These are phyloP conservation scores for Myriosclerotinia duriaeana DNA, from an alignment of 2,329 filamentous ascomycete species.

Conservation along the genomic window DNA sequence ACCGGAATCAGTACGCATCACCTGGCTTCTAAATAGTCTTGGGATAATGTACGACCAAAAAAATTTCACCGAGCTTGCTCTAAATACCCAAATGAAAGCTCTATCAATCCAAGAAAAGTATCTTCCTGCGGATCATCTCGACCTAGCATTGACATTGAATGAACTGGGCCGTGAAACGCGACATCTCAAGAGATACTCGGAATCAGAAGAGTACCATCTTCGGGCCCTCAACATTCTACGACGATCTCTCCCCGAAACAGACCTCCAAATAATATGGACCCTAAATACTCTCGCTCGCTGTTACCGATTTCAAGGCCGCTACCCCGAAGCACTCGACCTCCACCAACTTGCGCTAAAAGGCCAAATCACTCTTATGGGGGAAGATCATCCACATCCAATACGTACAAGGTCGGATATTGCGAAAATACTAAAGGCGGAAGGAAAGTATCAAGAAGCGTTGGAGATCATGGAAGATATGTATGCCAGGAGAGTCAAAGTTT, in stretches of 20 bases:
- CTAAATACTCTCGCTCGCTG: constrained; percentile 18
- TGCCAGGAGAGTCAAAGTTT: background rate
- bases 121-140: constrained; percentile 14
- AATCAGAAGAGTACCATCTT: constrained; percentile 20
- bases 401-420: constrained; percentile 14
- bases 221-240: constrained; percentile 12
- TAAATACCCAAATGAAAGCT: constrained; percentile 14
- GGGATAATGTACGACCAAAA: constrained; percentile 24
- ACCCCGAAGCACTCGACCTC: constrained; percentile 7
- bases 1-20: background rate
- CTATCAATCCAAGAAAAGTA: constrained; percentile 8
- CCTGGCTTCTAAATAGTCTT: constrained; percentile 20
- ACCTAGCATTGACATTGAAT: constrained; percentile 17
- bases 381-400: constrained; percentile 15
- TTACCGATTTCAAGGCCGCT: constrained; percentile 11
- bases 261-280: constrained; percentile 17
- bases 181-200: constrained; percentile 10
- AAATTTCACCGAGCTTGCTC: background rate
- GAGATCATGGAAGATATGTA: constrained; percentile 16
- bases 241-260: constrained; percentile 13
- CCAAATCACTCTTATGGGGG: constrained; percentile 10
- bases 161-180: constrained; percentile 20
- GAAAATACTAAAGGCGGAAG: constrained; percentile 5
- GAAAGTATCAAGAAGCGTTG: constrained; percentile 14
- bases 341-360: constrained; percentile 13